Evolutionary conservation across 2,329 filamentous ascomycete genomes (phyloP).

Genomic region (Xylariaceae sp.): DNA sequence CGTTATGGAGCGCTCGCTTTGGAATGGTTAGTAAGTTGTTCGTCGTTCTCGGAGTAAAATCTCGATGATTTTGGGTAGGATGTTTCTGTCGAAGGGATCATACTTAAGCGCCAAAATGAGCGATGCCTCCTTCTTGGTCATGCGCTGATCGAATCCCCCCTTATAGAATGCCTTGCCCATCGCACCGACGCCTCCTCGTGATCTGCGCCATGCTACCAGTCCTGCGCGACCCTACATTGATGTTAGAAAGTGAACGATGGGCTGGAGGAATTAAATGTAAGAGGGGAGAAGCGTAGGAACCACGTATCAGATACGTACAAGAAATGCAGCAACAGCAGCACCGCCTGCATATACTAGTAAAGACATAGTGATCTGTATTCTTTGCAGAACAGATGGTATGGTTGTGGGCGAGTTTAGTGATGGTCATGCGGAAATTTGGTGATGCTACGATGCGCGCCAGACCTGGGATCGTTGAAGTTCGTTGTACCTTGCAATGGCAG

Average conservation of each 20-base stretch:
- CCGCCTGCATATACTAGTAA: conserved; percentile 46
- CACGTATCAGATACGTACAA: conserved; percentile 34
- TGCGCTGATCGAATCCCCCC: conserved; percentile 93
- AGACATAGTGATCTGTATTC: conserved; percentile 49
- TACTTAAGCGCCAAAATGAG: conserved; percentile 90
- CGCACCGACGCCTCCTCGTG: conserved; percentile 70
- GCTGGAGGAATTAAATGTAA: neutral
- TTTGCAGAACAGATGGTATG: neutral
- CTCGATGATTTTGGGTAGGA: neutral
- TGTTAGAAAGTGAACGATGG: neutral
- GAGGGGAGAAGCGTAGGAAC: neutral
- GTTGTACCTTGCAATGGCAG: no score
- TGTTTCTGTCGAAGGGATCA: conserved; percentile 15
- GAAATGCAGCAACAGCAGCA: conserved; percentile 48
- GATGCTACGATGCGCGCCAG: neutral
- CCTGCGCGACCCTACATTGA: conserved; percentile 71
- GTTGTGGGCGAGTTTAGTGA: neutral
- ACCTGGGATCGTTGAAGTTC: no score
- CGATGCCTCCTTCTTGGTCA: conserved; percentile 87
- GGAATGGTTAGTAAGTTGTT: conserved; percentile 3
- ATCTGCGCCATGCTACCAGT: conserved; percentile 81
- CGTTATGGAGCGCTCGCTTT: conserved; percentile 77
- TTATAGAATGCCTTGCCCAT: conserved; percentile 95
- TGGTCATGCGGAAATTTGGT: neutral
- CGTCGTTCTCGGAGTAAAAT: no score